A percentile compares a stretch with the other conserved stretches of the same genome.
phyloP scores from a whole-genome alignment of 2,329 filamentous ascomycete species.

The Calycina marina region DNA sequence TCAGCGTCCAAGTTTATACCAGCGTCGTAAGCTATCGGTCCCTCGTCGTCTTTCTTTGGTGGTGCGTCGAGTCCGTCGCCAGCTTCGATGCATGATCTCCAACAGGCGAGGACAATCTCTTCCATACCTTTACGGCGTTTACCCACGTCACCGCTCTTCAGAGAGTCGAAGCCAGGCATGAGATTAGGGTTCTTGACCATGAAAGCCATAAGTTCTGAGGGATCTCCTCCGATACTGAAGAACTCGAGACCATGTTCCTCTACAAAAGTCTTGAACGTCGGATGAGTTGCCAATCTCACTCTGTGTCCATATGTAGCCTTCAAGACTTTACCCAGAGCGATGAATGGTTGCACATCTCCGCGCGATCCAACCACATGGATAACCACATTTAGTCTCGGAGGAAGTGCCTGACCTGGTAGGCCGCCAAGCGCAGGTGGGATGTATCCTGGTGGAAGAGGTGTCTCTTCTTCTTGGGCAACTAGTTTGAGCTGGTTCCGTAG shows the following conservation, averaged over 20 bases:
- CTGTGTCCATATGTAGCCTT: slow-evolving; percentile 53
- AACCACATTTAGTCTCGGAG: slow-evolving; percentile 51
- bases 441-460: slow-evolving; percentile 48
- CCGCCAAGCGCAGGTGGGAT: slow-evolving; percentile 61
- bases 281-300: slow-evolving; percentile 59
- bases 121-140: slow-evolving; percentile 61
- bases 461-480: slow-evolving; percentile 30
- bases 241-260: slow-evolving; percentile 60
- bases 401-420: slow-evolving; percentile 40
- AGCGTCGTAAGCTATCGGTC: slow-evolving; percentile 13
- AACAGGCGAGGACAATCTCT: slow-evolving; percentile 71
- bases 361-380: slow-evolving; percentile 63
- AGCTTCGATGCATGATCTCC: slow-evolving; percentile 71
- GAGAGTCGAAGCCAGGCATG: slow-evolving; percentile 66
- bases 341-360: slow-evolving; percentile 64
- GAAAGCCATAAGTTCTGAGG: slow-evolving; percentile 66
- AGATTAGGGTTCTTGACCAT: slow-evolving; percentile 84
- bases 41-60: slow-evolving; percentile 12
- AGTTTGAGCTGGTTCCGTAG: slow-evolving; percentile 36
- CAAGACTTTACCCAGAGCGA: slow-evolving; percentile 52
- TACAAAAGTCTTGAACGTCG: slow-evolving; percentile 53
- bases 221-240: slow-evolving; percentile 63
- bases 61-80: slow-evolving; percentile 41
- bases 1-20: slow-evolving; percentile 22
- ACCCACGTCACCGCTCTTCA: slow-evolving; percentile 64